phyloP scores from a whole-genome alignment of 2,329 filamentous ascomycete genomes.

The Laburnicola sp. region DNA sequence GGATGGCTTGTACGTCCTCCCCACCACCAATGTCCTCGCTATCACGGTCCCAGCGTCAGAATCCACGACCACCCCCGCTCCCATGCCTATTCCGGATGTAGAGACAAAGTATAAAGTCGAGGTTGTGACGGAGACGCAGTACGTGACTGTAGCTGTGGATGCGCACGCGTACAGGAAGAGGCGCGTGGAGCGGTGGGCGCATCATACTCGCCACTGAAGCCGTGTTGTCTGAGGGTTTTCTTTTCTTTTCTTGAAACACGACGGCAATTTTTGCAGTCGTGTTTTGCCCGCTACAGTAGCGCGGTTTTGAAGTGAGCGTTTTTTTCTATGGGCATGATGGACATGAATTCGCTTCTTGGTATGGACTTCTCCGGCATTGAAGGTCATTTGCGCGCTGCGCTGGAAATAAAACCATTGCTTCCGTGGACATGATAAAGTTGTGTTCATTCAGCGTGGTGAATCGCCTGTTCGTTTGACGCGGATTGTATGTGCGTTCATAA shows the following conservation, averaged over 20 bases:
- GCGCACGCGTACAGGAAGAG: background rate
- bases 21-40: constrained; percentile 1
- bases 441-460: no score
- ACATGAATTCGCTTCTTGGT: constrained; percentile 1
- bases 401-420: no score
- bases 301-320: background rate
- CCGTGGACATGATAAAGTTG: no score
- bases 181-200: no score
- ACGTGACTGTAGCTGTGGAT: background rate
- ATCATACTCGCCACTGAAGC: no score
- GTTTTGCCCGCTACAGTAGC: constrained; percentile 1
- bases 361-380: background rate
- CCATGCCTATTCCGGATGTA: background rate
- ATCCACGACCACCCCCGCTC: constrained; percentile 23
- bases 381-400: no score
- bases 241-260: background rate
- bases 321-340: background rate
- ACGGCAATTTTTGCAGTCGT: background rate
- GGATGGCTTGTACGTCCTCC: background rate
- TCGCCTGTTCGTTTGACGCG: no score
- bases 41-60: constrained; percentile 12
- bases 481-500: no score
- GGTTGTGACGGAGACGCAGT: background rate
- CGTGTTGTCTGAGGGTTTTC: background rate
- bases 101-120: constrained; percentile 8